Base-by-base conservation (phyloP, 192 early-diverging fungal species). In the Entomortierella lignicola region DNA sequence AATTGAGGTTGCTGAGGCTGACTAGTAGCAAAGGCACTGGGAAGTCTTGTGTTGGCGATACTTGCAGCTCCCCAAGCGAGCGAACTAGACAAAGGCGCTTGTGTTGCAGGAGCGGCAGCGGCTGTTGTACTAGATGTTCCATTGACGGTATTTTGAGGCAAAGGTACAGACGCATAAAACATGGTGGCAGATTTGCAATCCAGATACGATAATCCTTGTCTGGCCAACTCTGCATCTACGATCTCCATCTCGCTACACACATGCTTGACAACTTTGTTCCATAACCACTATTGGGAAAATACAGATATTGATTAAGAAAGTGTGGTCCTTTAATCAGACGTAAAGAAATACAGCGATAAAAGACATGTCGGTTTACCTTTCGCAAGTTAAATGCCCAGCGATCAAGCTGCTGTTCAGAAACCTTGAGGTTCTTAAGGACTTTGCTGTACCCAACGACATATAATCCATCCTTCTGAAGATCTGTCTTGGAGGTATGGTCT, bases 121-220 rank as follows among this genome's bases (percentile, higher is more conserved):
- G 55, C 65, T 4, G 73, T 11, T 25, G 64, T 60, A n/a, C 41
- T 43, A 1, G 67, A 15, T 17, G 65, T 21, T 15, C 42, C 64
- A n/a, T 39, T 50, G 15, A 63, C 52, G 39, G 41, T 57, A 29
- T 60, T 71, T 42, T 74, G 63, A 32, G 72, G 55, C 25, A 59
- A 13, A 34, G 72, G 72, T 23, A 63, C 68, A 7, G 75, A 51
- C 6, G 67, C 44, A 54, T 65, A 70, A 42, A 79, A 79, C 75
- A 79, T 79, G 29, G 67, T 79, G 5, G 75, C 75, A 18, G 65
- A 68, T 30, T 79, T 79, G 48, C 75, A 79, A 41, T 79, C 75
- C 55, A 79, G 34, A 26, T 79, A 79, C 2, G 67, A 69, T 1
- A 79, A 47, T 34, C 63, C 63, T 31, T 69, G 37, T 42, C 59